These are phyloP conservation scores for Neurospora sp. DNA, from an alignment of 495 filamentous ascomycete genomes.

Conservation along the genomic window DNA sequence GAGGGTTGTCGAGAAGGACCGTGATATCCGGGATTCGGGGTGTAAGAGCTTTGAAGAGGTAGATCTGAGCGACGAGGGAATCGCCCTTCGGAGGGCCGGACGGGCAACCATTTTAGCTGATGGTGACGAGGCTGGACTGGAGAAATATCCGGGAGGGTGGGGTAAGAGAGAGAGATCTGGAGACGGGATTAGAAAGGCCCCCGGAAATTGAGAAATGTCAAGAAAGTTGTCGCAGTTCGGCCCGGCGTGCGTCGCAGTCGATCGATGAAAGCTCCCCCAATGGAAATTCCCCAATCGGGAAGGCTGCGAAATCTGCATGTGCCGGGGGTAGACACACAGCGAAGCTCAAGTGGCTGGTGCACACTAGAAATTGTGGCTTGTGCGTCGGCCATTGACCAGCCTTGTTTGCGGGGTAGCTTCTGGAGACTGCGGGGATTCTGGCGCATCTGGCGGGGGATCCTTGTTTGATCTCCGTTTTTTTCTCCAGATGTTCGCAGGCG, in stretches of 20 bases:
- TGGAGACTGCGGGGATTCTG: not conserved
- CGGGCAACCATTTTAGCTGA: conserved; percentile 14
- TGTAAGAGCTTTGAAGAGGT: not conserved
- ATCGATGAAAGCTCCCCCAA: not conserved
- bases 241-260: not conserved
- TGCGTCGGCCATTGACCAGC: not conserved
- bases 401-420: not conserved
- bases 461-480: not conserved
- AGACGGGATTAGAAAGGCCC: not conserved
- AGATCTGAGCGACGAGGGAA: conserved; percentile 7
- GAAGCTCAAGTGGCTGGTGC: not conserved
- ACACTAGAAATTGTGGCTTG: not conserved
- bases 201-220: not conserved
- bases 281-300: not conserved
- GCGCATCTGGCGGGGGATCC: not conserved
- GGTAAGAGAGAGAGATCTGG: not conserved
- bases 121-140: not conserved
- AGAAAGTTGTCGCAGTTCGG: not conserved
- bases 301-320: conserved; percentile 2
- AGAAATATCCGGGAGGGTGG: not conserved
- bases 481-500: not conserved
- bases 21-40: conserved; percentile 5
- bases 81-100: conserved; percentile 15
- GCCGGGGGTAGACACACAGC: not conserved
- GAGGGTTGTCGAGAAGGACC: conserved; percentile 14